Conservation (phyloP, 2,329 filamentous ascomycete genomes). For the Verticillium tricorpus region DNA sequence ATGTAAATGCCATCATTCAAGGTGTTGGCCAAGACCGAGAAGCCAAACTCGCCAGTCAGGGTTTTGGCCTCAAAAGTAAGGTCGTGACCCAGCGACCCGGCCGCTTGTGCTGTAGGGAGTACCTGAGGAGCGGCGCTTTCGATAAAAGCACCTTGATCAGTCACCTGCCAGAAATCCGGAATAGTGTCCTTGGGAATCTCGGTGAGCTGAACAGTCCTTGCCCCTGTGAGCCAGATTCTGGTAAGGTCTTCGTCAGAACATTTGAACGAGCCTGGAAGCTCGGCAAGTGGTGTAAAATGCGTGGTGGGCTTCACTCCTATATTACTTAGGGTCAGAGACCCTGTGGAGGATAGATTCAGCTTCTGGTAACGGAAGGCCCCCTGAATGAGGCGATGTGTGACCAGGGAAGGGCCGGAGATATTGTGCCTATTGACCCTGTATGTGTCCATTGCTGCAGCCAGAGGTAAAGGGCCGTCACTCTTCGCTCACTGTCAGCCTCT, state of each 20-base stretch:
- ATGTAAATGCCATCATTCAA: slow-evolving; percentile 24
- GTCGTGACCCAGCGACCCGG: slow-evolving; percentile 15
- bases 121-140: slow-evolving; percentile 21
- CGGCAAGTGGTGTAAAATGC: slow-evolving; percentile 15
- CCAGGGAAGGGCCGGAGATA: slow-evolving; percentile 15
- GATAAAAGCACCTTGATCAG: slow-evolving; percentile 19
- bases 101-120: slow-evolving; percentile 10
- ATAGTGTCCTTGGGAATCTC: slow-evolving; percentile 20
- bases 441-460: slow-evolving; percentile 31
- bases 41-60: slow-evolving; percentile 20
- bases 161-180: slow-evolving; percentile 21
- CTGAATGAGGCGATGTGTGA: slow-evolving; percentile 28
- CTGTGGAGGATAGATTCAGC: slow-evolving; percentile 25
- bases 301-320: slow-evolving; percentile 21
- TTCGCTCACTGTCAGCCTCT: background rate
- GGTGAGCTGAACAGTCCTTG: slow-evolving; percentile 24
- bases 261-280: slow-evolving; percentile 22
- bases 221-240: slow-evolving; percentile 24
- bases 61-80: slow-evolving; percentile 22
- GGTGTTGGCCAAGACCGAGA: slow-evolving; percentile 23
- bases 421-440: slow-evolving; percentile 29
- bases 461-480: slow-evolving; percentile 24
- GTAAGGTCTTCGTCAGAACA: slow-evolving; percentile 22
- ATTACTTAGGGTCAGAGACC: slow-evolving; percentile 18
- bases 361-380: slow-evolving; percentile 30